Evolutionary conservation across 2,329 filamentous ascomycete species (phyloP), one percentile per base, ranked within the genome.

Genomic region (Myotisia sp.): DNA sequence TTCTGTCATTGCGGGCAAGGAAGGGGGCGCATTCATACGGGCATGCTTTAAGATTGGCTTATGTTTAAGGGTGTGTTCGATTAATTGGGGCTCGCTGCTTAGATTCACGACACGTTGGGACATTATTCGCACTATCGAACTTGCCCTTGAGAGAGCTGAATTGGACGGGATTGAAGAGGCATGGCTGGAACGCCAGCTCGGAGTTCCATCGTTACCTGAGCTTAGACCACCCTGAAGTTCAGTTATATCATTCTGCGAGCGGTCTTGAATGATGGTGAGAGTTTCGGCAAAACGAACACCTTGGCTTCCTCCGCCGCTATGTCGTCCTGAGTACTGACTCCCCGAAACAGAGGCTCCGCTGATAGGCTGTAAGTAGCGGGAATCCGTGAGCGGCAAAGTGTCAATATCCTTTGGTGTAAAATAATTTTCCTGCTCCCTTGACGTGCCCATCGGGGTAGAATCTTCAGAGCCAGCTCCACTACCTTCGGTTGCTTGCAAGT

Each of bases 51-150:
- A 31, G 53, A 71, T 54, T 60, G 78, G 54, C 63, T 76, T 63
- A 64, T 62, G 67, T 26, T 73, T 68, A 16, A 76, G 67, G 33
- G 72, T 75, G 42, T 79, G 75, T 53, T 93, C 84, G 10, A 86
- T 67, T 13, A 82, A 63, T 47, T 94, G 83, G 3, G 78, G 79
- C 49, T 95, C 90, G 52, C 92, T 92, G 58, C 85, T 93, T 47
- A 98, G 72, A 51, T 95, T 95, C 50, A 98, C 90, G 37, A 98
- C 86, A 63, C 90, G 83, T 61, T 94, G 86, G 20, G 92, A 95
- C 75, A 98, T 92, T 45, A 74, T 75, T 43, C 79, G 72, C 57
- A 86, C 73, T 47, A 85, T 82, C 6, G 79, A 82, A 28, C 79
- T 73, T 40, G 80, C 79, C 45, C 74, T 68, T 16, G 69, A 71